Base-by-base conservation (phyloP, 371 early-diverging fungal species). In the Capniomyces stellatus region DNA sequence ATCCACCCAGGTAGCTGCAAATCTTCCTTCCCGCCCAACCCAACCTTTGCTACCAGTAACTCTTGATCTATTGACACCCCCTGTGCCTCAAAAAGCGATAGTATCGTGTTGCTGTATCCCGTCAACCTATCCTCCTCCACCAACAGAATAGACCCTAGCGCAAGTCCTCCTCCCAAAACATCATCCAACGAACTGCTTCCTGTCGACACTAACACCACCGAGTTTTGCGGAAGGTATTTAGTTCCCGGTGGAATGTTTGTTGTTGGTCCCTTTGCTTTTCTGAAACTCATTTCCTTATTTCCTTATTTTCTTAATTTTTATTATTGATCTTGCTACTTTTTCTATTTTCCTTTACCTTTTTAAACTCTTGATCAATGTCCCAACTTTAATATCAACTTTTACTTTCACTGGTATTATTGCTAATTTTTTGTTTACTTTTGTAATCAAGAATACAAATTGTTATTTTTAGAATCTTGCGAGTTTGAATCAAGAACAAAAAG, bases 161-260 rank as follows among this genome's bases (percentile, higher is more conserved):
- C 89, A 8, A 89, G 67, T 6, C 93, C 93, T 19, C 64, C 61
- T 43, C 73, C 65, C 19, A 79, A 69, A 57, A 88, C 78, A 64
- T 87, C 88, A 66, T 92, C 93, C 30, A 91, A 67, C 1, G 90
- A 82, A 2, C 85, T 83, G 0, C 85, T 79, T n/a, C 93, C 93
- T 0, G 86, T 86, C 0, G 92, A 91, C 3, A 82, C 74, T 28
- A 89, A 70, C 2, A 81, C 71, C 57, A 81, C 81, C 3, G 83
- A 83, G 56, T 80, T 89, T 58, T 84, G 82, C 0, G 85, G 76
- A 29, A 87, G 85, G 12, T 85, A 68, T 18, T 81, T 75, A 31
- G 85, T 77, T 22, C 84, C 88, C 2, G 77, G 72, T n/a, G 87
- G 87, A 22, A 76, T 35, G 68, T 60, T 71, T 76, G 3, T 78